A percentile compares a stretch with the other conserved stretches of the same genome.
Conservation (phyloP, 1,284 basidiomycete species). For the Inonotus obliquus region DNA sequence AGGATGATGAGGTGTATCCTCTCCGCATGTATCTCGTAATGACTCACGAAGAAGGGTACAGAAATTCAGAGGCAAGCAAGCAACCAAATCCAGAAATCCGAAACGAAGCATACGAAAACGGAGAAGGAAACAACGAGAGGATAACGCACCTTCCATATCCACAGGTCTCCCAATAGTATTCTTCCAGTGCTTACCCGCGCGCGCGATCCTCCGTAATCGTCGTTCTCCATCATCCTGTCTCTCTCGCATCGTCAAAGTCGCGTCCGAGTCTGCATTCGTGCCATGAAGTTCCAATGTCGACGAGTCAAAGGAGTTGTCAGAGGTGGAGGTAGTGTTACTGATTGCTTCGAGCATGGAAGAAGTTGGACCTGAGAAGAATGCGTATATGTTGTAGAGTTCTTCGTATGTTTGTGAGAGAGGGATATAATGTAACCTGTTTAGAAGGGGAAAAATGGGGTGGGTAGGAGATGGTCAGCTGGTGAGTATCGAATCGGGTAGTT, state of each 20-base stretch:
- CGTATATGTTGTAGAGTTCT: slow-evolving; percentile 89
- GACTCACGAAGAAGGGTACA: not conserved
- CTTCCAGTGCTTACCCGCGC: slow-evolving; percentile 88
- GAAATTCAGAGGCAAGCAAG: not conserved
- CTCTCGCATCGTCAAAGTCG: slow-evolving; percentile 23
- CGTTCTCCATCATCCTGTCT: slow-evolving; percentile 62
- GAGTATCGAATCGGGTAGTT: not conserved
- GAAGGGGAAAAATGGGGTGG: not conserved
- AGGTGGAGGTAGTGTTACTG: slow-evolving; percentile 44
- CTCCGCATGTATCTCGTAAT: not conserved
- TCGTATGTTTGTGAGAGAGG: slow-evolving; percentile 81
- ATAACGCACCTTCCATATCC: slow-evolving; percentile 82
- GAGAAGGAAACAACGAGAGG: not conserved
- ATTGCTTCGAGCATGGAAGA: slow-evolving; percentile 47
- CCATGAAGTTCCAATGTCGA: not conserved
- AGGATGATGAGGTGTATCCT: not conserved
- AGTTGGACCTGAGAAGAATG: slow-evolving; percentile 85
- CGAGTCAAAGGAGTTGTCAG: slow-evolving; percentile 29
- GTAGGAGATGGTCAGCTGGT: not conserved
- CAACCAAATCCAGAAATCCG: too few species aligned
- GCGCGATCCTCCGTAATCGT: slow-evolving; percentile 74
- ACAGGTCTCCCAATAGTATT: slow-evolving; percentile 71
- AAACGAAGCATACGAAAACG: not conserved
- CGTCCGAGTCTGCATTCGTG: not conserved
- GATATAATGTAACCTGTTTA: slow-evolving; percentile 86